Evolutionary conservation across 78 protist genomes (phyloP), one percentile per base, ranked within the genome.

Genomic region (Blattamonas nauphoetae): DNA sequence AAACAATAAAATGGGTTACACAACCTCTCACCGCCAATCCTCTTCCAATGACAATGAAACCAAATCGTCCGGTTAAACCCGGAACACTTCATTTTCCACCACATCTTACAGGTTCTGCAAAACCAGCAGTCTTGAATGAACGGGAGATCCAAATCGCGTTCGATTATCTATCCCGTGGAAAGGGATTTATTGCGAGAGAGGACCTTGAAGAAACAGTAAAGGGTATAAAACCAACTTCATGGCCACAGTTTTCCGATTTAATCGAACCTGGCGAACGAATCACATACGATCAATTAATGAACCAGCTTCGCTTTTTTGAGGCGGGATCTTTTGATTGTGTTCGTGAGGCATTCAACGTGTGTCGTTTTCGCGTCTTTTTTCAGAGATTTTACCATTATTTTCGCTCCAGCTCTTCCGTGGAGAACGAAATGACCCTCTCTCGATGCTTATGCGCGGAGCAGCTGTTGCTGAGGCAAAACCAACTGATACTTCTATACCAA

Each of bases 41-140:
- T n/a, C n/a, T n/a, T n/a, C n/a, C 71, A 55, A 55, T 55, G 71
- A 55, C 71, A 55, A 55, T 55, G 71, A 55, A 55, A 55, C 71
- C 71, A 55, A 55, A 11, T 11, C 71, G 38, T 21, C 11, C 21
- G 38, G 71, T 55, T 21, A 11, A 55, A 21, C 71, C 71, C 71
- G 71, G 71, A 21, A 55, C 71, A 21, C 11, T 29, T 29, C 71
- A 55, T 55, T 55, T 55, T 55, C 71, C 71, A 29, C 71, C 71
- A 29, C 71, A 55, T 55, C 71, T 55, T 55, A 55, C 71, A 21
- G 71, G 71, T 55, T 29, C 38, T 21, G 21, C 71, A 55, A 11
- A 21, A 29, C 71, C 71, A 55, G 71, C 21, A 29, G 71, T 55
- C 21, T 11, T 55, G 11, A 55, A 55, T 55, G 71, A 55, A 55